Percentiles rank a stretch among this genome's conserved stretches.
Conservation (phyloP, 352 stramenopile species). For the Globisporangium yorkense region DNA sequence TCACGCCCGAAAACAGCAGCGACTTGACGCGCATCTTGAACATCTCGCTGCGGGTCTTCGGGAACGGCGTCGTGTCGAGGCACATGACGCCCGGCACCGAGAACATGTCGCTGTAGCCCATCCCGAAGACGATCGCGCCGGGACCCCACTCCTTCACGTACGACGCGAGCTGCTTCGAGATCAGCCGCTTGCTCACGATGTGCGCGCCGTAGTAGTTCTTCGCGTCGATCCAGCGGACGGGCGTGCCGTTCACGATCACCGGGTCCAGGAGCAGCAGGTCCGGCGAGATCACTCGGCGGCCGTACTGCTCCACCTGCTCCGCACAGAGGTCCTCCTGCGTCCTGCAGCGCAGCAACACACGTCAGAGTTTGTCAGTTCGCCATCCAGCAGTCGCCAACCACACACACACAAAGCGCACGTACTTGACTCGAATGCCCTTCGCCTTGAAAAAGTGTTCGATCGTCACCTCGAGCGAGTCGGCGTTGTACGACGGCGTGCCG, state of each 20-base stretch:
- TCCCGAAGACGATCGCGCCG: slow-evolving; percentile 80
- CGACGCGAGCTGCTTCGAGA: slow-evolving; percentile 71
- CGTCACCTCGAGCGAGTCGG: slow-evolving; percentile 64
- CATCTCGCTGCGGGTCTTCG: slow-evolving; percentile 57
- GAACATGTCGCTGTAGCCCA: slow-evolving; percentile 88
- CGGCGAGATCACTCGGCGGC: slow-evolving; percentile 69
- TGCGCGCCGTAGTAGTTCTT: slow-evolving; percentile 89
- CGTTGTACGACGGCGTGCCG: slow-evolving; percentile 58
- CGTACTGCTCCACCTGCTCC: slow-evolving; percentile 59
- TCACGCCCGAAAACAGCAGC: slow-evolving; percentile 57
- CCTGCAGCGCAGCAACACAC: slow-evolving; percentile 19
- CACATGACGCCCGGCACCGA: slow-evolving; percentile 73
- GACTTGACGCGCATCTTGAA: slow-evolving; percentile 78
- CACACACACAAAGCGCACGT: slow-evolving; percentile 12
- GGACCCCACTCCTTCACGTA: slow-evolving; percentile 87
- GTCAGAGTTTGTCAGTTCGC: background rate
- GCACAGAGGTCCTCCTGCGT: slow-evolving; percentile 64
- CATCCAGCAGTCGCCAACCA: background rate
- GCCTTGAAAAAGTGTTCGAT: slow-evolving; percentile 70
- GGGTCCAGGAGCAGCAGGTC: slow-evolving; percentile 79
- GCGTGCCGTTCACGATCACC: slow-evolving; percentile 77
- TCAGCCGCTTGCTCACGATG: slow-evolving; percentile 82
- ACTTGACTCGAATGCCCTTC: slow-evolving; percentile 75
- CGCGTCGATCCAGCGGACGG: slow-evolving; percentile 83
- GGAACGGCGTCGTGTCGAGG: slow-evolving; percentile 79